phyloP scores from a whole-genome alignment of 352 stramenopile genomes.

The Phytophthora pseudosyringae region DNA sequence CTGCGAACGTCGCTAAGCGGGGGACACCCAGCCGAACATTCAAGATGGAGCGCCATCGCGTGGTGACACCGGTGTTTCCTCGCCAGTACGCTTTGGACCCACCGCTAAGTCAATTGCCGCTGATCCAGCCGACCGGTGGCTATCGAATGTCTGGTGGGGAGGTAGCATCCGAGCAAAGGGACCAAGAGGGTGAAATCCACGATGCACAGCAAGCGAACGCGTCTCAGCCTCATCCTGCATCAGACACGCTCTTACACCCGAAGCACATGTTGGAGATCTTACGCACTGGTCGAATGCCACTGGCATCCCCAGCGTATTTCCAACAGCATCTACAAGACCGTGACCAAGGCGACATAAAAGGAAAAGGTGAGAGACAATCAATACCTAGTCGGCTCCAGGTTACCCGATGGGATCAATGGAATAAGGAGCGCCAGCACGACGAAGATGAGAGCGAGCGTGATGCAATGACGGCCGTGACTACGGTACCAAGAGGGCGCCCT shows the following conservation, averaged over 20 bases:
- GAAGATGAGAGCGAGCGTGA: slow-evolving; percentile 35
- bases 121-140: slow-evolving; percentile 26
- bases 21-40: slow-evolving; percentile 59
- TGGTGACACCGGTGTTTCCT: slow-evolving; percentile 62
- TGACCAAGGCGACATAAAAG: slow-evolving; percentile 11
- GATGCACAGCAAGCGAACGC: neutral
- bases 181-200: slow-evolving; percentile 5
- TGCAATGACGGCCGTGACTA: slow-evolving; percentile 20
- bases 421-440: slow-evolving; percentile 18
- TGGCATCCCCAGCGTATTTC: slow-evolving; percentile 65
- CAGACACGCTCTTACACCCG: slow-evolving; percentile 50
- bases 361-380: slow-evolving; percentile 3
- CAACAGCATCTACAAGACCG: slow-evolving; percentile 46
- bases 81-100: slow-evolving; percentile 22
- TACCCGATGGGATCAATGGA: slow-evolving; percentile 52
- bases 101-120: slow-evolving; percentile 39
- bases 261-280: slow-evolving; percentile 82
- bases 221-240: slow-evolving; percentile 12
- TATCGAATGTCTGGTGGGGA: slow-evolving; percentile 22
- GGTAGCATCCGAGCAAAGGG: slow-evolving; percentile 1
- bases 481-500: slow-evolving; percentile 5
- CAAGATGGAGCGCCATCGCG: slow-evolving; percentile 71
- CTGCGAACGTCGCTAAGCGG: slow-evolving; percentile 36
- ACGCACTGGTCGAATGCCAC: slow-evolving; percentile 67
- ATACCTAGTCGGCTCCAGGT: slow-evolving; percentile 40